A percentile compares a stretch with the other conserved stretches of the same genome.
Evolutionary conservation across 2,329 filamentous ascomycete species (phyloP).

Genomic region (Botrytis sinoallii): DNA sequence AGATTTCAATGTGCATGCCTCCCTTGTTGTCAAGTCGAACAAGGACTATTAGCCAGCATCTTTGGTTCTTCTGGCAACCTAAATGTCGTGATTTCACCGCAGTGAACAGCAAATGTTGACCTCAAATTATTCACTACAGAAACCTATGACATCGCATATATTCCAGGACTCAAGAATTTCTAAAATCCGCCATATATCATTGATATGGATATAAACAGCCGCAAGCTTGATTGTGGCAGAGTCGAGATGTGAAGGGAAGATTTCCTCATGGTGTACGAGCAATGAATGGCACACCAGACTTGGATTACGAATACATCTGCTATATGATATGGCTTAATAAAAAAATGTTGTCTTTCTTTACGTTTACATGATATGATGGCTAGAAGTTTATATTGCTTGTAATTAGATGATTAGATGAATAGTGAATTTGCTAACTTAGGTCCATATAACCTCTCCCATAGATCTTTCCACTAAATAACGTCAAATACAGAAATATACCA

Average conservation of each 20-base stretch:
- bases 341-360: neutral
- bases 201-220: neutral
- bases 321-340: neutral
- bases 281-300: neutral
- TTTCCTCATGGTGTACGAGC: no score
- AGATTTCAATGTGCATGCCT: neutral
- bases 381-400: neutral
- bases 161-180: neutral
- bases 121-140: neutral
- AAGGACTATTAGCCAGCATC: no score
- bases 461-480: neutral
- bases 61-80: neutral
- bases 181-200: neutral
- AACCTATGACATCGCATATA: neutral
- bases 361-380: neutral
- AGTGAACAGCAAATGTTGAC: neutral
- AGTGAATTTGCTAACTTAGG: neutral
- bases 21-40: neutral
- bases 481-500: neutral
- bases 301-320: neutral
- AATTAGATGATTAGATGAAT: neutral
- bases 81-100: neutral
- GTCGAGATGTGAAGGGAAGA: neutral
- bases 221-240: neutral
- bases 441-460: neutral